A percentile compares a stretch with the other conserved stretches of the same genome.
Conservation (phyloP, 176 grass and related monocot species). For the Canna indica region DNA sequence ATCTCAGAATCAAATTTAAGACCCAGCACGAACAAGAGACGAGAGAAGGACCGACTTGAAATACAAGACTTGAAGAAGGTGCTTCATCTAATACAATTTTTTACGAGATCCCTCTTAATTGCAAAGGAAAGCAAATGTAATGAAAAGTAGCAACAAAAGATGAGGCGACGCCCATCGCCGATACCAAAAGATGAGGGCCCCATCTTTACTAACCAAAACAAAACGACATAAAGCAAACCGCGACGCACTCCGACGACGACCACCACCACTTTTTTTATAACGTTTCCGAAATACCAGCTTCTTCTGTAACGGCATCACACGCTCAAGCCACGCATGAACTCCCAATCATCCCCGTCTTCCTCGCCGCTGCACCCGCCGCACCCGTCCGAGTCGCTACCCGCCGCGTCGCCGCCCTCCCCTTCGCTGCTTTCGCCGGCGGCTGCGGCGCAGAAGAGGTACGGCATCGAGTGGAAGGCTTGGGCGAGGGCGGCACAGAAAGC, state of each 20-base stretch:
- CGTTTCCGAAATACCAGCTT: no score
- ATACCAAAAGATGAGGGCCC: no score
- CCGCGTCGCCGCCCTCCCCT: conserved; percentile 47
- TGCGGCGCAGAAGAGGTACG: conserved; percentile 49
- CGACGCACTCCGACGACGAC: conserved; percentile 32
- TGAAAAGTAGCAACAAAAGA: no score
- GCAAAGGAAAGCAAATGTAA: no score
- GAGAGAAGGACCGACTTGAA: no score
- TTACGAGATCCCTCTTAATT: no score
- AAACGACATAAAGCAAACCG: conserved; percentile 11
- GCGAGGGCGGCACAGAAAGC: conserved; percentile 12
- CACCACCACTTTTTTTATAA: neutral
- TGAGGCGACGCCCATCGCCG: no score
- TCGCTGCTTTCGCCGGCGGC: conserved; percentile 22
- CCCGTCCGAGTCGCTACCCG: conserved; percentile 21
- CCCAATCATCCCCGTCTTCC: conserved; percentile 72
- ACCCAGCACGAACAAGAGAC: no score
- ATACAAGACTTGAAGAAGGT: no score
- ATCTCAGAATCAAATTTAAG: no score
- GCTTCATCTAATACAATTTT: no score
- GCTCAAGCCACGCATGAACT: conserved; percentile 73
- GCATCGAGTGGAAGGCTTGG: conserved; percentile 60
- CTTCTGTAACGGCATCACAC: conserved; percentile 24
- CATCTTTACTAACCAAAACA: no score
- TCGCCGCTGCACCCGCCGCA: conserved; percentile 24